Evolutionary conservation across 306 rosid genomes (phyloP).

Genomic region (Corylus americana): DNA sequence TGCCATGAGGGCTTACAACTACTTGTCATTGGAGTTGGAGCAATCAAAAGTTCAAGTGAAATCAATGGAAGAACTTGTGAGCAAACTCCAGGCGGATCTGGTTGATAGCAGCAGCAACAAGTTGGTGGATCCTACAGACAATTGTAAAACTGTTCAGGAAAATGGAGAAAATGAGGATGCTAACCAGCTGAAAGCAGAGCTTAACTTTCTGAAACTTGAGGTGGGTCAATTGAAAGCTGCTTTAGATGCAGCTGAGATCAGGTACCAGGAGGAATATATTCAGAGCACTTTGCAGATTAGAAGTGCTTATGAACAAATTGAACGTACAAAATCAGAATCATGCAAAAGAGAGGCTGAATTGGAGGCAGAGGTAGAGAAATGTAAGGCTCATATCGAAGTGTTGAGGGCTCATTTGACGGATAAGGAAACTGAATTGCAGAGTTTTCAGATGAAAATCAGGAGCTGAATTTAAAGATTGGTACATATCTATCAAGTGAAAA

Average conservation of each 20-base stretch:
- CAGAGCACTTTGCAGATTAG: constrained; percentile 79
- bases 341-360: constrained; percentile 51
- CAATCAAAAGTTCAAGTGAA: constrained; percentile 62
- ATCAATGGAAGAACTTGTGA: constrained; percentile 66
- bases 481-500: constrained; percentile 30
- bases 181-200: constrained; percentile 54
- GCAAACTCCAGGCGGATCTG: constrained; percentile 55
- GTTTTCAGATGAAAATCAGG: constrained; percentile 47
- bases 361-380: constrained; percentile 48
- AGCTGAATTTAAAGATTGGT: constrained; percentile 29
- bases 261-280: constrained; percentile 83
- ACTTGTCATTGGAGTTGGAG: constrained; percentile 63
- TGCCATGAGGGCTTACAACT: constrained; percentile 48
- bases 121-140: constrained; percentile 30
- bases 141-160: constrained; percentile 28
- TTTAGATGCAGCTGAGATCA: constrained; percentile 66
- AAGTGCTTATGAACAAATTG: constrained; percentile 71
- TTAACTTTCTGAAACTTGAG: constrained; percentile 54
- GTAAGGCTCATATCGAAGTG: constrained; percentile 54
- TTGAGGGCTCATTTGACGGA: constrained; percentile 49
- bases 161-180: constrained; percentile 49
- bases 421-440: constrained; percentile 58
- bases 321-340: constrained; percentile 60
- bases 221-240: constrained; percentile 65
- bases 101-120: constrained; percentile 28